A percentile compares a stretch with the other conserved stretches of the same genome.
phyloP scores from a whole-genome alignment of 2,329 filamentous ascomycete species.

The Magnaporthiopsis poae region DNA sequence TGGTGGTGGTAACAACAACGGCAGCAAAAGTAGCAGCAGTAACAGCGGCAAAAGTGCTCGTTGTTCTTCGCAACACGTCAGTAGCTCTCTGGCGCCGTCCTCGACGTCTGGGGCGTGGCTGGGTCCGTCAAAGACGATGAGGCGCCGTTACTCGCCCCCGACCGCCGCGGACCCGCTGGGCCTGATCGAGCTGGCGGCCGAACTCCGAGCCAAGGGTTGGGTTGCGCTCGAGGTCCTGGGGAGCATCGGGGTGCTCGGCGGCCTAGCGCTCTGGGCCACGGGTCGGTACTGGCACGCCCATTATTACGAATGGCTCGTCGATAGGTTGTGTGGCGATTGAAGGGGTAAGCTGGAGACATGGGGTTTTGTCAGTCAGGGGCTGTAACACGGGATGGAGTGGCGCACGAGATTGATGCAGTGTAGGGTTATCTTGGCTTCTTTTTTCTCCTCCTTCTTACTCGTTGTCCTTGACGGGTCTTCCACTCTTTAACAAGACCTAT shows the following conservation, averaged over 20 bases:
- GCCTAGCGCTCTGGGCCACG: constrained; percentile 54
- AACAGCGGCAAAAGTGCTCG: background rate
- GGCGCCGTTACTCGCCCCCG: constrained; percentile 14
- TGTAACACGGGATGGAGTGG: background rate
- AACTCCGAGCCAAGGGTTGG: constrained; percentile 55
- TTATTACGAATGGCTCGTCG: background rate
- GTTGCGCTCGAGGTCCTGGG: constrained; percentile 64
- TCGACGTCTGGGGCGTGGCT: constrained; percentile 1
- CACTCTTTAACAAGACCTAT: background rate
- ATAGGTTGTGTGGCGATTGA: background rate
- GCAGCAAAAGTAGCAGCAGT: background rate
- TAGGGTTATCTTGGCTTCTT: background rate
- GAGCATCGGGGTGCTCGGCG: constrained; percentile 63
- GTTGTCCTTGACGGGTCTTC: background rate
- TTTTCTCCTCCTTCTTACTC: background rate
- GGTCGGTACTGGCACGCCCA: constrained; percentile 20
- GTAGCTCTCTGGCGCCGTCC: constrained; percentile 7
- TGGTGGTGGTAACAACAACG: constrained; percentile 7
- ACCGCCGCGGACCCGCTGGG: constrained; percentile 69
- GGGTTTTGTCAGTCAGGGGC: background rate
- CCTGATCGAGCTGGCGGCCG: constrained; percentile 58
- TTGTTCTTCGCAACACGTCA: background rate
- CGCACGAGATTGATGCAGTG: background rate
- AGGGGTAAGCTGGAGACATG: background rate
- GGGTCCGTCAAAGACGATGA: constrained; percentile 10